phyloP scores from a whole-genome alignment of 371 early-diverging fungal genomes.

The Haplosporangium sp. region DNA sequence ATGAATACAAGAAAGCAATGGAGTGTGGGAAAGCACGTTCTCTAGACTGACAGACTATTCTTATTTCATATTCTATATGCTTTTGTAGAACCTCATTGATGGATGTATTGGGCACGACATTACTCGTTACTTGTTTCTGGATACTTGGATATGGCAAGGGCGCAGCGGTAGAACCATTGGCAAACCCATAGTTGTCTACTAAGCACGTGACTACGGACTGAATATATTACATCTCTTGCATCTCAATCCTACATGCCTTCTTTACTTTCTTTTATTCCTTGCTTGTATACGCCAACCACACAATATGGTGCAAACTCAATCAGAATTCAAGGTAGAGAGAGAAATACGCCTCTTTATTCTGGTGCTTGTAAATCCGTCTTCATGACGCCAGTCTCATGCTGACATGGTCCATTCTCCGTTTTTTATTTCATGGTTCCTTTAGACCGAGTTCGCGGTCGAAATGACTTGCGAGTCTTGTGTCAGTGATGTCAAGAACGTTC shows the following conservation, averaged over 20 bases:
- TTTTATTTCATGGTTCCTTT: not conserved
- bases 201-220: not conserved
- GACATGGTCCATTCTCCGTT: not conserved
- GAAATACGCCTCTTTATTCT: not conserved
- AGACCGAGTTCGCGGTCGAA: conserved; percentile 86
- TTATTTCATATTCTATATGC: not conserved
- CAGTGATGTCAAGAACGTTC: conserved; percentile 66
- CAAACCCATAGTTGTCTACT: no score
- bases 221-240: not conserved
- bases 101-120: conserved; percentile 69
- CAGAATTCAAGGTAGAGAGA: conserved; percentile 28
- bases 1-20: no score
- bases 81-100: conserved; percentile 62
- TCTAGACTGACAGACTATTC: not conserved
- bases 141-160: conserved; percentile 38
- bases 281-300: not conserved
- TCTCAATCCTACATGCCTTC: not conserved
- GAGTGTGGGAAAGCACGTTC: no score
- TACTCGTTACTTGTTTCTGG: conserved; percentile 65
- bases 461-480: conserved; percentile 87
- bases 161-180: not conserved
- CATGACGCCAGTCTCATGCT: no score
- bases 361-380: not conserved
- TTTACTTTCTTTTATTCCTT: conserved; percentile 4
- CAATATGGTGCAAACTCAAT: conserved; percentile 29